A percentile compares a stretch with the other conserved stretches of the same genome.
Evolutionary conservation across 352 stramenopile species (phyloP).

Genomic region (Phytophthora colocasiae): DNA sequence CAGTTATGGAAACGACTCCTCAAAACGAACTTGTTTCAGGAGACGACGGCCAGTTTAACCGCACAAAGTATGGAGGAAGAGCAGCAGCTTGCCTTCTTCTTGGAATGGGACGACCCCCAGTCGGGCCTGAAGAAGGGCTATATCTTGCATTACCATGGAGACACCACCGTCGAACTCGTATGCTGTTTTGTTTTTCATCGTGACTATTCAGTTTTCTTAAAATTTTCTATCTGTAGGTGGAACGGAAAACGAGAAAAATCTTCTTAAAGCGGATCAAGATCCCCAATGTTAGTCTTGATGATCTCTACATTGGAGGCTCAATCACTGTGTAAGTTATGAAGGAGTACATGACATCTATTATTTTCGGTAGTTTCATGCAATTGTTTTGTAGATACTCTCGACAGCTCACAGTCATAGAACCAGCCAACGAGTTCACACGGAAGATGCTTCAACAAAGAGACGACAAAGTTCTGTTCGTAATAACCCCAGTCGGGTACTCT

Average conservation of each 20-base stretch:
- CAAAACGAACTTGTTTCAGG: too few species aligned
- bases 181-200: not conserved
- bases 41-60: not conserved
- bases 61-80: conserved; percentile 53
- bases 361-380: not conserved
- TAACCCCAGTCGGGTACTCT: conserved; percentile 56
- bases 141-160: conserved; percentile 76
- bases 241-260: conserved; percentile 58
- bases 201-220: not conserved
- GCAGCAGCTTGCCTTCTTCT: conserved; percentile 73
- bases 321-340: conserved; percentile 61
- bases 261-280: conserved; percentile 88
- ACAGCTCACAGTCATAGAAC: conserved; percentile 70
- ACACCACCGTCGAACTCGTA: conserved; percentile 80
- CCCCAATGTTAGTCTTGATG: conserved; percentile 61
- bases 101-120: conserved; percentile 84
- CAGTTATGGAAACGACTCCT: conserved; percentile 1
- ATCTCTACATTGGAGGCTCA: conserved; percentile 74
- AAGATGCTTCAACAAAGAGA: conserved; percentile 41
- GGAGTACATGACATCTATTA: too few species aligned
- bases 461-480: conserved; percentile 53
- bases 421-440: conserved; percentile 74
- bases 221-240: conserved; percentile 44
- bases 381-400: conserved; percentile 62
- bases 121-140: conserved; percentile 73